Evolutionary conservation across 2,329 filamentous ascomycete genomes (phyloP).

Genomic region (Trichoderma asperellum): DNA sequence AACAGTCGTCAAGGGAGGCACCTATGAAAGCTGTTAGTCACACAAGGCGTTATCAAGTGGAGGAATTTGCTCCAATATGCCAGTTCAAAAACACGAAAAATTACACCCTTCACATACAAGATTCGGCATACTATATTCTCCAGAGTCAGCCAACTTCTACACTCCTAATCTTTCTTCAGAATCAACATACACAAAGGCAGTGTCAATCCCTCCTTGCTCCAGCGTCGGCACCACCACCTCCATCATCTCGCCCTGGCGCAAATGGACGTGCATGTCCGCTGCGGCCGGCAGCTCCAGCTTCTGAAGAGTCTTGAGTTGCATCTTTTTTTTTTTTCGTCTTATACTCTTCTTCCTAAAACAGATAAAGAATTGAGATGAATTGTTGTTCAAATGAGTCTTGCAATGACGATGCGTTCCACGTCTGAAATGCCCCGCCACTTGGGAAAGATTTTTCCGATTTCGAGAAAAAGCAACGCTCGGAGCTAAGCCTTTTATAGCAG

Average conservation of each 20-base stretch:
- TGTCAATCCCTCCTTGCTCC: constrained; percentile 66
- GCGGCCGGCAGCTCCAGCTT: constrained; percentile 62
- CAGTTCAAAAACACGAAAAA: background rate
- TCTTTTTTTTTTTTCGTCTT: constrained; percentile 32
- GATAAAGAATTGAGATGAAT: background rate
- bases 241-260: constrained; percentile 70
- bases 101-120: constrained; percentile 46
- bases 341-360: background rate
- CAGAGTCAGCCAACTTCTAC: constrained; percentile 32
- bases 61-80: background rate
- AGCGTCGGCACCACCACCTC: constrained; percentile 56
- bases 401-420: background rate
- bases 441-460: constrained; percentile 7
- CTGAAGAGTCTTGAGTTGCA: constrained; percentile 44
- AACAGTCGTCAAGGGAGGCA: constrained; percentile 64
- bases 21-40: constrained; percentile 26
- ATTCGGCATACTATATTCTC: constrained; percentile 58
- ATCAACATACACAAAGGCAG: constrained; percentile 54
- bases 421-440: constrained; percentile 8
- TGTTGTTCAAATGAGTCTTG: background rate
- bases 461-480: background rate
- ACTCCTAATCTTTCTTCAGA: constrained; percentile 18
- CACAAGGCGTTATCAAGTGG: background rate
- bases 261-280: constrained; percentile 72
- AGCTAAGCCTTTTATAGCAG: constrained; percentile 10